Evolutionary conservation across 2,329 filamentous ascomycete species (phyloP).

Genomic region (Teratosphaeria gauchensis): DNA sequence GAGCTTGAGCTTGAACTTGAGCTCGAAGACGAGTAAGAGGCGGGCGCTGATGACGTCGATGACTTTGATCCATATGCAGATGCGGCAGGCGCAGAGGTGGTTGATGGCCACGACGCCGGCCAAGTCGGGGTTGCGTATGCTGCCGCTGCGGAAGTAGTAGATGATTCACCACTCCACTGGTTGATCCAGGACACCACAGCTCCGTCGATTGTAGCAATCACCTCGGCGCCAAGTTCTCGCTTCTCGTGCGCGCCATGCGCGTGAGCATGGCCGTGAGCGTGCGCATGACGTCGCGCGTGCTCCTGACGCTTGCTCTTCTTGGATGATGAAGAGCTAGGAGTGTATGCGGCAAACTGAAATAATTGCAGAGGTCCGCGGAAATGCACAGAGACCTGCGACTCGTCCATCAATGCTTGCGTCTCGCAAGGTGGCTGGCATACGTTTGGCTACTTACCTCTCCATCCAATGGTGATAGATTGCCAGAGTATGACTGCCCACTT

Average conservation of each 20-base stretch:
- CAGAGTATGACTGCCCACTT: slow-evolving; percentile 44
- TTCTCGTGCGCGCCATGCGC: slow-evolving; percentile 31
- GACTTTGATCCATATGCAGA: not conserved
- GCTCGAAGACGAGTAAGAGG: slow-evolving; percentile 3
- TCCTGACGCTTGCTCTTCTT: slow-evolving; percentile 26
- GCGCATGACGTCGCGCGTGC: slow-evolving; percentile 27
- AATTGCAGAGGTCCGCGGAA: slow-evolving; percentile 61
- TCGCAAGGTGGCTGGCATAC: not conserved
- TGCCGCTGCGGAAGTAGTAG: no score
- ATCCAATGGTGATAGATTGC: slow-evolving; percentile 56
- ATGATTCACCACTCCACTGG: slow-evolving; percentile 35
- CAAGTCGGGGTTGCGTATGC: no score
- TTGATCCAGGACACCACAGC: slow-evolving; percentile 50
- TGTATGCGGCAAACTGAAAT: slow-evolving; percentile 61
- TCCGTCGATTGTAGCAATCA: slow-evolving; percentile 52
- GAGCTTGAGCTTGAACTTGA: slow-evolving; percentile 9
- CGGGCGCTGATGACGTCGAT: slow-evolving; percentile 5
- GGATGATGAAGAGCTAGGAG: slow-evolving; percentile 31
- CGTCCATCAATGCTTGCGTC: not conserved
- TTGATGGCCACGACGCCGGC: not conserved
- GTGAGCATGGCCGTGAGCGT: slow-evolving; percentile 37
- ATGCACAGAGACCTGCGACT: slow-evolving; percentile 55
- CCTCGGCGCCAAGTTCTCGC: slow-evolving; percentile 39
- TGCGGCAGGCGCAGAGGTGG: not conserved
- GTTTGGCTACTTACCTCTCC: slow-evolving; percentile 50